A percentile compares a stretch with the other conserved stretches of the same genome.
These are phyloP conservation scores for Phytophthora hybrid DNA, from an alignment of 352 stramenopile species.

Conservation along the genomic window DNA sequence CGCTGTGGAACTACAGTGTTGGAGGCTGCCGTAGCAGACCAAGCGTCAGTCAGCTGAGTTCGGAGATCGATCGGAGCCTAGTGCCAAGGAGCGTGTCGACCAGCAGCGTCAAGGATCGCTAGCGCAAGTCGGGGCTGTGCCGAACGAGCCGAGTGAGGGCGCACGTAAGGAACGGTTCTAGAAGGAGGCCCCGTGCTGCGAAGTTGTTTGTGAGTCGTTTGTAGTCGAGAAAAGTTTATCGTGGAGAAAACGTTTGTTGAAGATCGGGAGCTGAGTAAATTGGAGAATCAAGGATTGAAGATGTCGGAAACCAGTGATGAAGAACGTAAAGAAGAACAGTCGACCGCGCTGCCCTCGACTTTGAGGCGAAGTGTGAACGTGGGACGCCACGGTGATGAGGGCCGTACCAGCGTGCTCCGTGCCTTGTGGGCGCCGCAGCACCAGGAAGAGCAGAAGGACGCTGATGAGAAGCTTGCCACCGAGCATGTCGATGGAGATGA, in stretches of 20 bases:
- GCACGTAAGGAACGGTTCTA: not conserved
- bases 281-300: no score
- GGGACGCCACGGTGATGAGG: no score
- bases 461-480: not conserved
- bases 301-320: no score
- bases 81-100: not conserved
- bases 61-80: not conserved
- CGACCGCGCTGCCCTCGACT: no score
- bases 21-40: not conserved
- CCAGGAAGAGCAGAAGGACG: not conserved
- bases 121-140: not conserved
- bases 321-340: not conserved
- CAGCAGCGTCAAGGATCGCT: not conserved
- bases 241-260: not conserved
- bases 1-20: not conserved
- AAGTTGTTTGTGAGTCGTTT: no score
- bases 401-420: no score
- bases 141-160: not conserved
- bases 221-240: not conserved
- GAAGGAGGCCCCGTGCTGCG: not conserved
- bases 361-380: no score
- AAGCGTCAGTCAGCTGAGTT: not conserved
- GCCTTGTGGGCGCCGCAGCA: no score
- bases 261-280: no score
- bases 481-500: not conserved